Conservation (phyloP, 1,139 yeast species). For the Magnusiomyces fungicola region DNA sequence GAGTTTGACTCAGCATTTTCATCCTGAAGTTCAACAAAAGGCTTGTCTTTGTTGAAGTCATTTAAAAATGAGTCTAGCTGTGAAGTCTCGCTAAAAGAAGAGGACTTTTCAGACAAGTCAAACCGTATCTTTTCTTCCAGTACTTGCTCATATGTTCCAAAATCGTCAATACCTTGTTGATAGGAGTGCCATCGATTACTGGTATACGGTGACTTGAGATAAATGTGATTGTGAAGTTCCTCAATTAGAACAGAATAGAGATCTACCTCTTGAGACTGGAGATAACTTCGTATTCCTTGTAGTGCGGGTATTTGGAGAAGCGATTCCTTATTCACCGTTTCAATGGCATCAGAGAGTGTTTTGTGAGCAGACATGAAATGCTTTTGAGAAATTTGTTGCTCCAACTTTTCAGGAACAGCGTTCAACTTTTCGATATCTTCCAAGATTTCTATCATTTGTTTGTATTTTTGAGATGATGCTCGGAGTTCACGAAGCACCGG, state of each 20-base stretch:
- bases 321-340: slow-evolving; percentile 50
- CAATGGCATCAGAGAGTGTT: slow-evolving; percentile 49
- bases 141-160: slow-evolving; percentile 25
- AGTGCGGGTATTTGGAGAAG: slow-evolving; percentile 60
- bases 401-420: slow-evolving; percentile 55
- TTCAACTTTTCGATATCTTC: slow-evolving; percentile 61
- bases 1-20: slow-evolving; percentile 42
- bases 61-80: slow-evolving; percentile 41
- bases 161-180: slow-evolving; percentile 23
- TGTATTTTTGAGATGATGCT: slow-evolving; percentile 52
- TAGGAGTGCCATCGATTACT: slow-evolving; percentile 31
- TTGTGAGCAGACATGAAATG: slow-evolving; percentile 64
- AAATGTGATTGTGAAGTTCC: slow-evolving; percentile 67
- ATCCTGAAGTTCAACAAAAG: slow-evolving; percentile 22
- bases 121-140: slow-evolving; percentile 29
- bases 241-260: slow-evolving; percentile 68
- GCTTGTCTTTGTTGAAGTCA: slow-evolving; percentile 21
- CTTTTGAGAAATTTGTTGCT: slow-evolving; percentile 56
- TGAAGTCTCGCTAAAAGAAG: slow-evolving; percentile 23
- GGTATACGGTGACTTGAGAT: slow-evolving; percentile 46
- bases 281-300: slow-evolving; percentile 47
- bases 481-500: slow-evolving; percentile 58
- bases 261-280: slow-evolving; percentile 52
- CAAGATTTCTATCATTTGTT: slow-evolving; percentile 63
- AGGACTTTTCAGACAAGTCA: slow-evolving; percentile 25